A percentile compares a stretch with the other conserved stretches of the same genome.
Evolutionary conservation across 2,329 filamentous ascomycete species (phyloP).

Genomic region (Mollisia scopiformis): DNA sequence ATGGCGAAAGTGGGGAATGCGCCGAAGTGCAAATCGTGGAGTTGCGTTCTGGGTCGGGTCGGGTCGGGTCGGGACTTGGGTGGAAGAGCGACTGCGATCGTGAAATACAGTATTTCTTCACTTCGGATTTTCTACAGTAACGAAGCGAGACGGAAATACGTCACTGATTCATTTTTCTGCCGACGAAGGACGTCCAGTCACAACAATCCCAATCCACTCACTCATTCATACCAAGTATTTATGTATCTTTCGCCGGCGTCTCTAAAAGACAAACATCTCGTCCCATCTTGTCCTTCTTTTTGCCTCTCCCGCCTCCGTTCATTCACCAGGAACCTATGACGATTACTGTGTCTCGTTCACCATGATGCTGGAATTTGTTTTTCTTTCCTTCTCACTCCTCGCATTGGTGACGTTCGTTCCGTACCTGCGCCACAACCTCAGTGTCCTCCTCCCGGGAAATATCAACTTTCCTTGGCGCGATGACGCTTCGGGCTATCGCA

Average conservation of each 20-base stretch:
- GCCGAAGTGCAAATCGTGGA: too few relatives aligned
- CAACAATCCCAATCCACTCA: background rate
- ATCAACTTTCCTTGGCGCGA: background rate
- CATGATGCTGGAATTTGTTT: background rate
- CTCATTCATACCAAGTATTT: background rate
- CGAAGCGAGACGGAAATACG: background rate
- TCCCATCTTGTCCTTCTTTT: background rate
- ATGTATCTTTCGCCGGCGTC: background rate
- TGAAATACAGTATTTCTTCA: background rate
- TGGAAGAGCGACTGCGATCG: background rate
- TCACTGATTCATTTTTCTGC: too few relatives aligned
- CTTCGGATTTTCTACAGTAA: too few relatives aligned
- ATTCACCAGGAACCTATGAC: too few relatives aligned
- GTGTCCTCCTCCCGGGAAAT: background rate
- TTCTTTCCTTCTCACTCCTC: background rate
- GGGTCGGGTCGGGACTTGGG: too few relatives aligned
- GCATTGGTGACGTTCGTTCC: background rate
- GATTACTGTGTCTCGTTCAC: background rate
- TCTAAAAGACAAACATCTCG: too few relatives aligned
- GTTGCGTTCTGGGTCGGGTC: too few relatives aligned
- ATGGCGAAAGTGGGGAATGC: background rate
- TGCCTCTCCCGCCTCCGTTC: too few relatives aligned
- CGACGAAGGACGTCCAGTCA: too few relatives aligned
- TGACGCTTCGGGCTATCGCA: background rate
- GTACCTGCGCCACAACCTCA: background rate